Evolutionary conservation across 2,329 filamentous ascomycete species (phyloP), one percentile per base, ranked within the genome.

Genomic region (Aspergillus tamarii): DNA sequence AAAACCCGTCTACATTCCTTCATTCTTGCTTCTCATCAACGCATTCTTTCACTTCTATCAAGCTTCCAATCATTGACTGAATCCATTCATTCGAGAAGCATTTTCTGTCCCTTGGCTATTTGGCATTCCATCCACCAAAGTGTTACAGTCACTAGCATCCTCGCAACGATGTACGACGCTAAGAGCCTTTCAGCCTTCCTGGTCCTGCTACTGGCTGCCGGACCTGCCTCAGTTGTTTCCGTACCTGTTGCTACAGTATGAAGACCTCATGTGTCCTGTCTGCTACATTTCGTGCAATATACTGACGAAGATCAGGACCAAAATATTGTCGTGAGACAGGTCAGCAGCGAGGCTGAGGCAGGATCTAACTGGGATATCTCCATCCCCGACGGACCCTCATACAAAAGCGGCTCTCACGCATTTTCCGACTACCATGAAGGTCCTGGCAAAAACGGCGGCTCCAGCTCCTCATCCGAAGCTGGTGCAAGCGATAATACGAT

Each of bases 191-290:
- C 73, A 10, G 68, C 73, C 59, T 67, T 75, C 48, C 43, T 77
- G 62, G 76, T 72, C 69, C 71, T 77, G 2, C 50, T 74, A 28
- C 67, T 76, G 36, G 67, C 73, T 50, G 65, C 73, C 34, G 69
- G 69, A 48, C 74, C 74, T 39, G 63, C 70, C 23, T 63, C 69
- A 2, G 73, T 74, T 19, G 65, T 77, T 28, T 65, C 74, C n/a
- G 70, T 66, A n/a, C 74, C 74, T 16, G 65, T 72, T 52, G 9
- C 67, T 57, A 54, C 70, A 60, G 72, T 72, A 66, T 58, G 64
- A 62, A 14, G 16, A 32, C 48, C n/a, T 34, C 16, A 6, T 12
- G 14, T 9, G 28, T 19, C 36, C 34, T 30, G 30, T 43, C 6
- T 19, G 32, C 39, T n/a, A 23, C 21, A 26, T 30, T 12, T 52